Percentiles rank a stretch among this genome's conserved stretches.
Evolutionary conservation across 2,329 filamentous ascomycete genomes (phyloP).

Genomic region (Xylariaceae sp.): DNA sequence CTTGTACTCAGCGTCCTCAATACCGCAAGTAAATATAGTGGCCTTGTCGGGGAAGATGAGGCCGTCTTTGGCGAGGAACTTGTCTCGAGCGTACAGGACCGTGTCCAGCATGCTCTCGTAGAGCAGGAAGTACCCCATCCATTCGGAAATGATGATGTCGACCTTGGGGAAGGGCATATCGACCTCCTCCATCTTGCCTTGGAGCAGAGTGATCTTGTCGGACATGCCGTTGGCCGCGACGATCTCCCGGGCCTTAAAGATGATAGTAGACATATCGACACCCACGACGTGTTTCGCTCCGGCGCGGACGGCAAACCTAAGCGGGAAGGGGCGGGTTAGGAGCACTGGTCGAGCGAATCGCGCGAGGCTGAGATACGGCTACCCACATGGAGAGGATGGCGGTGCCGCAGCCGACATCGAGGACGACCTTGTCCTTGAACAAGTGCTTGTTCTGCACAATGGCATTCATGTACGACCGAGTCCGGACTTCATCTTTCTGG

Average conservation of each 20-base stretch:
- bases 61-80: constrained; percentile 76
- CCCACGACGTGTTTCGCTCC: constrained; percentile 98
- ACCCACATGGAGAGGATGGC: constrained; percentile 96
- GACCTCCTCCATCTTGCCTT: constrained; percentile 99
- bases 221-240: constrained; percentile 85
- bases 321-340: constrained; percentile 8
- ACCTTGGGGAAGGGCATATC: constrained; percentile 88
- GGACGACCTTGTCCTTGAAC: constrained; percentile 76
- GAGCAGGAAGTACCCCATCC: constrained; percentile 99
- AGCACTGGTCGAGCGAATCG: constrained; percentile 1
- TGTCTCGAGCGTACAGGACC: constrained; percentile 91
- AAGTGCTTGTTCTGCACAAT: constrained; percentile 96
- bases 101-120: constrained; percentile 99
- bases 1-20: constrained; percentile 99
- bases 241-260: constrained; percentile 96
- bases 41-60: constrained; percentile 99
- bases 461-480: constrained; percentile 90
- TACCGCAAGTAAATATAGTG: constrained; percentile 91
- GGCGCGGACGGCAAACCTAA: constrained; percentile 90
- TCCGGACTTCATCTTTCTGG: constrained; percentile 97
- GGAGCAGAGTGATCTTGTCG: constrained; percentile 93
- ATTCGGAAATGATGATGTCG: constrained; percentile 98
- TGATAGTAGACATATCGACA: constrained; percentile 99
- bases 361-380: background rate
- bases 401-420: constrained; percentile 96